These are phyloP conservation scores for Penicillium sp. DNA, from an alignment of 2,329 filamentous ascomycete species.

Conservation along the genomic window DNA sequence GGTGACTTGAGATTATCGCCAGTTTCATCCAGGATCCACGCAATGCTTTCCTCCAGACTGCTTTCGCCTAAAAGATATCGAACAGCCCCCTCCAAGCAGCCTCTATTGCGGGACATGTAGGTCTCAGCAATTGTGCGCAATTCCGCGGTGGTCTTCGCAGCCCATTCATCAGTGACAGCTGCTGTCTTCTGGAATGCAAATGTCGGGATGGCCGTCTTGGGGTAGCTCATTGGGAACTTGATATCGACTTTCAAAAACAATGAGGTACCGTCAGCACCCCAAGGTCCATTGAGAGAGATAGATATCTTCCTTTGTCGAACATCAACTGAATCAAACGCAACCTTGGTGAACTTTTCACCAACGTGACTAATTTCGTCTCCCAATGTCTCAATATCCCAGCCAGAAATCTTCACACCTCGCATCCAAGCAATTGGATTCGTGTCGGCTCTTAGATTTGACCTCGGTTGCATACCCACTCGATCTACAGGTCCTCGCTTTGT, in stretches of 20 bases:
- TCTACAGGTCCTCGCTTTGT: constrained; percentile 49
- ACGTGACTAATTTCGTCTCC: constrained; percentile 63
- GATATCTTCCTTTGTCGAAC: constrained; percentile 54
- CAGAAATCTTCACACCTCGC: constrained; percentile 61
- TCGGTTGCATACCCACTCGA: constrained; percentile 49
- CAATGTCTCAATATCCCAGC: constrained; percentile 54
- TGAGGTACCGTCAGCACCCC: constrained; percentile 53
- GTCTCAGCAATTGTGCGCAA: constrained; percentile 56
- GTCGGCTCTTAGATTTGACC: constrained; percentile 48
- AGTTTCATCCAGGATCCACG: constrained; percentile 57
- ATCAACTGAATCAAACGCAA: constrained; percentile 60
- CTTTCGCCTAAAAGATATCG: constrained; percentile 61
- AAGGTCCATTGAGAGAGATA: constrained; percentile 60
- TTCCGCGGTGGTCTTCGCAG: constrained; percentile 51
- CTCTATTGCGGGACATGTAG: constrained; percentile 53
- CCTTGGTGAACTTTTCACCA: constrained; percentile 60
- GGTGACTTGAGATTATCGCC: constrained; percentile 48
- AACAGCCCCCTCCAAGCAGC: constrained; percentile 61
- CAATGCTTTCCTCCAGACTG: constrained; percentile 57
- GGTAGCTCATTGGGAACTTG: constrained; percentile 59
- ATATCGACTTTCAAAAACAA: constrained; percentile 59
- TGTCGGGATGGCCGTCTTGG: constrained; percentile 49
- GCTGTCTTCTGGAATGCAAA: constrained; percentile 59
- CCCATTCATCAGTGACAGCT: constrained; percentile 53
- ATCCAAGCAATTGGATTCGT: constrained; percentile 64